Evolutionary conservation across 345 rosid species (phyloP).

Genomic region (Noccaea caerulescens): DNA sequence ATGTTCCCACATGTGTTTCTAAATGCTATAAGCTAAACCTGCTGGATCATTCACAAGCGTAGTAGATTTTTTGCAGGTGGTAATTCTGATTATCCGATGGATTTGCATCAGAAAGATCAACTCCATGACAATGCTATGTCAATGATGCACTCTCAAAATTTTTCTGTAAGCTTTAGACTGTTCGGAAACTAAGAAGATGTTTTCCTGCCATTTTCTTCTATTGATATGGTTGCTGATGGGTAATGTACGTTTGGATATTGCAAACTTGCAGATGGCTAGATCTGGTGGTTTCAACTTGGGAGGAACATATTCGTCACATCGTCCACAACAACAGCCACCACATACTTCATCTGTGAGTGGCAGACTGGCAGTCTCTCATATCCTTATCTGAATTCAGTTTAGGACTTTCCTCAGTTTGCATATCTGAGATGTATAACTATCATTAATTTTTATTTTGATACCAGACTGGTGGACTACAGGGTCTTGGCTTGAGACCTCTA

Average conservation of each 20-base stretch:
- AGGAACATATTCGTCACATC: conserved; percentile 83
- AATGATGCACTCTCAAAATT: conserved; percentile 98
- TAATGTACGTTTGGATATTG: conserved; percentile 26
- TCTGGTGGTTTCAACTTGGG: conserved; percentile 90
- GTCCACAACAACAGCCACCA: conserved; percentile 87
- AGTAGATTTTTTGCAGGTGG: conserved; percentile 75
- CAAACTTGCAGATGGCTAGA: conserved; percentile 74
- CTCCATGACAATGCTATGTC: conserved; percentile 92
- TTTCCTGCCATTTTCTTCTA: neutral
- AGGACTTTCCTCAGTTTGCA: conserved; percentile 3
- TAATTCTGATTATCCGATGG: conserved; percentile 89
- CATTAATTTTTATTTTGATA: conserved; percentile 25
- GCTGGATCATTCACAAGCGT: conserved; percentile 46
- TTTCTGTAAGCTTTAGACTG: conserved; percentile 64
- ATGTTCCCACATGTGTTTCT: conserved; percentile 8
- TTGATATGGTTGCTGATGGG: conserved; percentile 6
- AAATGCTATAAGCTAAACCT: conserved; percentile 22
- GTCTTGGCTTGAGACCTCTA: conserved; percentile 85
- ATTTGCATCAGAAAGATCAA: conserved; percentile 95
- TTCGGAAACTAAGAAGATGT: conserved; percentile 20
- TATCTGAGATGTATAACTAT: conserved; percentile 8
- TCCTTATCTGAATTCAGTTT: conserved; percentile 42
- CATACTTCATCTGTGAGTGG: conserved; percentile 79
- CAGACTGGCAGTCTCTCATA: conserved; percentile 61
- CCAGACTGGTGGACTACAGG: conserved; percentile 86